Percentiles rank a stretch among this genome's conserved stretches.
phyloP scores from a whole-genome alignment of 148 eudicot genomes.

The Vaccinium vitisidaea region DNA sequence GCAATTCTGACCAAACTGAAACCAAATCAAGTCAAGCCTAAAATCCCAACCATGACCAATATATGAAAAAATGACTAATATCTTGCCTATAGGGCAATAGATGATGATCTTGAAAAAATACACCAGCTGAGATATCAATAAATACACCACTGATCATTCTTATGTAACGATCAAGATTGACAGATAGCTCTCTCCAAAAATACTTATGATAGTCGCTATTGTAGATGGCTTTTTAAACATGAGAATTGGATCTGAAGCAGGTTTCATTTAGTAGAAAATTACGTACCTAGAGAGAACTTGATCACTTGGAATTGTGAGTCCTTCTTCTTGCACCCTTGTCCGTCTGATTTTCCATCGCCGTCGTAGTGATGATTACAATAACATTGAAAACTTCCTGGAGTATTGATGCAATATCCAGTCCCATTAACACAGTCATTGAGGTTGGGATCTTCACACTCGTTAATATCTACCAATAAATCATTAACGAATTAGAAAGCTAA shows the following conservation, averaged over 20 bases:
- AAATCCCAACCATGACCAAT: too few species aligned
- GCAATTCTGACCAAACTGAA: too few species aligned
- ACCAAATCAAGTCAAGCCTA: too few species aligned
- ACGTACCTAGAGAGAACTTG: conserved; percentile 24
- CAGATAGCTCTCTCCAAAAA: too few species aligned
- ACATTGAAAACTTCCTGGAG: conserved; percentile 19
- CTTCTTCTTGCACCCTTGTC: background rate
- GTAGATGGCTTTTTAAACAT: background rate
- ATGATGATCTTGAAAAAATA: too few species aligned
- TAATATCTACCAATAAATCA: conserved; percentile 15
- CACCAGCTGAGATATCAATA: too few species aligned
- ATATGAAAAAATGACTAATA: too few species aligned
- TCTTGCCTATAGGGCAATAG: too few species aligned
- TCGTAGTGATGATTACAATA: conserved; percentile 13
- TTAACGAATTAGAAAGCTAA: background rate
- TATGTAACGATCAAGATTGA: too few species aligned
- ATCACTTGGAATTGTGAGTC: background rate
- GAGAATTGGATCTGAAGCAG: background rate
- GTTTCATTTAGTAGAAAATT: background rate
- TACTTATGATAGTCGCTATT: too few species aligned
- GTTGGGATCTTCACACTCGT: conserved; percentile 25
- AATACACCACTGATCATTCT: too few species aligned
- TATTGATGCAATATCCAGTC: conserved; percentile 18
- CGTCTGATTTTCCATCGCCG: conserved; percentile 25
- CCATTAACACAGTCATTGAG: conserved; percentile 1